Evolutionary conservation across 441 rosid genomes (phyloP), one percentile per base, ranked within the genome.

Genomic region (Biscutella laevigata): DNA sequence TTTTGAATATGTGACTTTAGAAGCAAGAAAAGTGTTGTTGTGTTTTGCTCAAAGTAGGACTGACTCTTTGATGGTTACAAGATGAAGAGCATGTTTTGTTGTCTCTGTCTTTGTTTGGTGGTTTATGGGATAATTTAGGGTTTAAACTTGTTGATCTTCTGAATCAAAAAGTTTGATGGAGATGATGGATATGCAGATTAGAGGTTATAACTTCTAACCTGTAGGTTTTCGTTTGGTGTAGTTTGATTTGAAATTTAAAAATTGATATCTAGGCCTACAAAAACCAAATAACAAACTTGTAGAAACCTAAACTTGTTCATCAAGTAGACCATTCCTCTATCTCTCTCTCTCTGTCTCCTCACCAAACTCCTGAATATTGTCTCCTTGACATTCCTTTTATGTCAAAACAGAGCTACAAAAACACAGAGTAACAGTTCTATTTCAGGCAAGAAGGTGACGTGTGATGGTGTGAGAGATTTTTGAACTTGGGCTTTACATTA

Each of bases 1-100:
- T 74, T 34, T 57, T 75, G 68, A 85, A 75, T 74, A 78, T 74
- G 58, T 75, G 75, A 75, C 53, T 48, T 46, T n/a, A 7, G 35
- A 10, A 1, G 10, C 16, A 40, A 30, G 50, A 14, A 42, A 41
- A 21, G 7, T 30, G 50, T 38, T 54, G 39, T 38, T 38, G 43
- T n/a, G 35, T 39, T 25, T 38, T 53, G 28, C 14, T 25, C 3
- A 17, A 15, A 5, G 37, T 42, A 51, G 44, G 24, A 51, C 36
- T 39, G 16, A 49, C 57, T 30, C 15, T 27, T 37, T 53, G 4
- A 26, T 38, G 17, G 8, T 19, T 21, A 45, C 44, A 34, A 44
- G 34, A 60, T 11, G 28, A 24, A 50, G 44, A n/a, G n/a, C n/a
- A n/a, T n/a, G n/a, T n/a, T n/a, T 53, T 53, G 58, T 16, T 37